Base-by-base conservation (phyloP, 257 asterid genomes). In the Nicotiana obtusifolia region DNA sequence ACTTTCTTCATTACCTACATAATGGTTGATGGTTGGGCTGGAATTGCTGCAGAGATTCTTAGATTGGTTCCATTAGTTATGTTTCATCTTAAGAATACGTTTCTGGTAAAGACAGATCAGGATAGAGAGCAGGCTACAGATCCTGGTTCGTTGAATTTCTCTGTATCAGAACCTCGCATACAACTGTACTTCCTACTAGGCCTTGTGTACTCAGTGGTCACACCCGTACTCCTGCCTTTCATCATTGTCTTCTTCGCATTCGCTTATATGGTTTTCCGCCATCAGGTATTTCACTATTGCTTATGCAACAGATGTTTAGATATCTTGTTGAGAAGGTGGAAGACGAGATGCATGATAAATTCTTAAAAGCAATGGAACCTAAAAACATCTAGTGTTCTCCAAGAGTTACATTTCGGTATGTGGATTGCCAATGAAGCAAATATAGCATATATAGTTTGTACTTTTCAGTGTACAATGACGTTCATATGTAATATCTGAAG, bases 1-100 rank as follows among this genome's bases (percentile, higher is more conserved):
- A 79, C 83, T 47, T 83, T 83, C 83, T 83, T 83, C 31, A 83
- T 83, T 41, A 79, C 83, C 64, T 83, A 83, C 65, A 60, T 83
- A 56, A 83, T 83, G 86, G 83, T 83, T 4, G 86, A 83, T 79
- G 86, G 86, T 83, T 83, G 86, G 86, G 79, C 86, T 22, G 86
- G 83, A 15, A 57, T 83, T 79, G 86, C 86, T 49, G 77, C 67
- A 37, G 78, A 33, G 76, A 66, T 80, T 41, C 80, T 81, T 61
- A 60, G 66, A 44, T 28, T 67, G 59, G 64, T 44, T 60, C 69
- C 82, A 19, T 60, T 82, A 37, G 19, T 82, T 10, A 30, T 82
- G 37, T 82, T 82, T 76, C 85, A 82, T 59, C 62, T 82, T 30
- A 82, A 82, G 78, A 82, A 82, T 19, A 76, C 81, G 5, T 82